Conservation (phyloP, 371 early-diverging fungal genomes). For the Mortierella sp. region DNA sequence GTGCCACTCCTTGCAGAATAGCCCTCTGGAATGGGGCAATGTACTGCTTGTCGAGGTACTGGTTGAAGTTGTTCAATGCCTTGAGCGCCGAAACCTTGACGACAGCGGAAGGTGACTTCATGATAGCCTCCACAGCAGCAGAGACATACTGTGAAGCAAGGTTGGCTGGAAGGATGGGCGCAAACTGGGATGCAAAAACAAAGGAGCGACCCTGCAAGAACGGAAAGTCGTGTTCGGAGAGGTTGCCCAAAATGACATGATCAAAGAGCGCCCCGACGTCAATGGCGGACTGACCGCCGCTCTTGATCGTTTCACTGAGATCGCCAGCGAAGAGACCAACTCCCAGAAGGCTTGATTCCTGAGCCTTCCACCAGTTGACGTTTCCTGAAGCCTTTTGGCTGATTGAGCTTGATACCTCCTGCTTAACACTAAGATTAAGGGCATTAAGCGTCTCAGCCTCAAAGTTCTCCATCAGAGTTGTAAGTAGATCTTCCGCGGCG, state of each 20-base stretch:
- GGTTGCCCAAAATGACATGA: slow-evolving; percentile 78
- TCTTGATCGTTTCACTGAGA: slow-evolving; percentile 64
- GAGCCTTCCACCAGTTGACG: slow-evolving; percentile 79
- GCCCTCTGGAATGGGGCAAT: slow-evolving; percentile 70
- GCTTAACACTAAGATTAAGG: slow-evolving; percentile 47
- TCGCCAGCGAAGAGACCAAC: slow-evolving; percentile 74
- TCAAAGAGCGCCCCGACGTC: slow-evolving; percentile 79
- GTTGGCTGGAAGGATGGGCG: slow-evolving; percentile 73
- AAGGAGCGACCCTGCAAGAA: slow-evolving; percentile 91
- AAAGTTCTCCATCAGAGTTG: slow-evolving; percentile 67
- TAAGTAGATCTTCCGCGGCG: slow-evolving; percentile 80
- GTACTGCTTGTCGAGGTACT: slow-evolving; percentile 65
- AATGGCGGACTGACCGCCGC: slow-evolving; percentile 61
- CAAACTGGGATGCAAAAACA: slow-evolving; percentile 87
- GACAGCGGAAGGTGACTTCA: slow-evolving; percentile 66
- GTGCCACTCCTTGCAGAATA: slow-evolving; percentile 76
- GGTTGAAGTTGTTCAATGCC: slow-evolving; percentile 79
- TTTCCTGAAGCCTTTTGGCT: slow-evolving; percentile 29
- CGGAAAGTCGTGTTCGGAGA: slow-evolving; percentile 74
- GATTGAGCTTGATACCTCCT: slow-evolving; percentile 35
- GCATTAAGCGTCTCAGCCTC: slow-evolving; percentile 62
- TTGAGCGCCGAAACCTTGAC: slow-evolving; percentile 85
- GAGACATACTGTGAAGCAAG: slow-evolving; percentile 75
- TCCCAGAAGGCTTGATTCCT: slow-evolving; percentile 83
- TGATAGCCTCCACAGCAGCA: slow-evolving; percentile 78